Evolutionary conservation across 164 flowering plant species (phyloP), one percentile per base, ranked within the genome.

Genomic region (Kingdonia uniflora): DNA sequence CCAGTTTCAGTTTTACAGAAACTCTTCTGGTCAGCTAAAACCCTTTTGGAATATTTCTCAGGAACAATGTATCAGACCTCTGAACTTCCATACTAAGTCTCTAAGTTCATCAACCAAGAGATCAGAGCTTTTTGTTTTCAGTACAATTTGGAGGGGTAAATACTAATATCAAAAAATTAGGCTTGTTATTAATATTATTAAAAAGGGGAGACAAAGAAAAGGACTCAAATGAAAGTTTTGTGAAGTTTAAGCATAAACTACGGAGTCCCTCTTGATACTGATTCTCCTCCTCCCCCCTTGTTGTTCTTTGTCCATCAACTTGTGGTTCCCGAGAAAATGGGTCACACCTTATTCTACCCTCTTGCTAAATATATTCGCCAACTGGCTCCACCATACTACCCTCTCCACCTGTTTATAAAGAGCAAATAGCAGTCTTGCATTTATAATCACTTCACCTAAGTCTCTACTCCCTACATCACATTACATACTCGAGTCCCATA

Each of bases 291-390:
- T 29, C n/a, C 49, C 44, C 46, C 49, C 54, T 42, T 49, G 51
- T 21, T 57, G 60, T 54, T 56, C n/a, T 35, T 54, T 22, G 23
- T 51, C 56, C 35, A 3, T 29, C 35, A 29, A 29, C 22, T 49
- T 55, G 68, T 64, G 69, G 61, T 64, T 66, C 62, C 51, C 49
- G 50, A 68, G 47, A 42, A 61, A 55, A 57, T 52, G 65, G 64
- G 73, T 67, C 74, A 62, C 65, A 68, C 65, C 57, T 61, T 65
- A 47, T 54, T 54, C 54, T 23, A 38, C 55, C 59, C 54, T 45
- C 19, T 52, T 29, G 42, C 14, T 11, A 61, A 65, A 68, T 48
- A 64, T 66, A 76, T 76, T 70, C 79, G 60, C 70, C 87, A 74
- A 73, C 75, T 73, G 69, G 76, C 72, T 60, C 52, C 56, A 54